Conservation (phyloP, 164 flowering plant genomes). For the Piper longum region DNA sequence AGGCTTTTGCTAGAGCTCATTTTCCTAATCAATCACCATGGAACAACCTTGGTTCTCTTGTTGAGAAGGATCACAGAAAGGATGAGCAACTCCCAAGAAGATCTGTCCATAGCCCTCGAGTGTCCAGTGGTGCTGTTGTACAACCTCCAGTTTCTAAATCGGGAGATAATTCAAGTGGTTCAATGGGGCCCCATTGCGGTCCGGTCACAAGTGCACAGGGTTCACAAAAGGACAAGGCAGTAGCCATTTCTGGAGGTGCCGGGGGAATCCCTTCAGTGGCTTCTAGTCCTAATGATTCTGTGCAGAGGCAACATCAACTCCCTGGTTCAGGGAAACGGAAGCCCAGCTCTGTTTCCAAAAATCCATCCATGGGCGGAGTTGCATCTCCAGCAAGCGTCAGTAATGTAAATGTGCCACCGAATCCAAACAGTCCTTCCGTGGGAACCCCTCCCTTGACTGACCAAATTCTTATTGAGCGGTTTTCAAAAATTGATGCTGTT, state of each 20-base stretch:
- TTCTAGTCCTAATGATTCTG: constrained; percentile 67
- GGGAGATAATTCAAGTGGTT: constrained; percentile 80
- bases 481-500: constrained; percentile 76
- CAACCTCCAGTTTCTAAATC: constrained; percentile 84
- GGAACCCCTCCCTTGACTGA: constrained; percentile 48
- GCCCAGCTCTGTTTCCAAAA: constrained; percentile 66
- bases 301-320: constrained; percentile 62
- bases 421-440: constrained; percentile 70
- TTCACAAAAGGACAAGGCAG: constrained; percentile 61
- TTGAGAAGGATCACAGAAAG: constrained; percentile 55
- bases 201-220: constrained; percentile 28
- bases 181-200: constrained; percentile 47
- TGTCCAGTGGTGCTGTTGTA: constrained; percentile 52
- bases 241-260: constrained; percentile 32
- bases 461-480: constrained; percentile 52
- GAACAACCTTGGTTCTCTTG: constrained; percentile 47
- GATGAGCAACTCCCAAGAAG: constrained; percentile 69
- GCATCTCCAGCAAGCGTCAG: constrained; percentile 83
- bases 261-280: constrained; percentile 50
- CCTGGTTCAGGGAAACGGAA: constrained; percentile 49
- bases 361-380: constrained; percentile 56
- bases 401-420: constrained; percentile 43
- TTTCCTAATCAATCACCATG: constrained; percentile 42
- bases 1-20: constrained; percentile 37
- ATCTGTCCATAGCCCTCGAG: constrained; percentile 65